A percentile compares a stretch with the other conserved stretches of the same genome.
phyloP scores from a whole-genome alignment of 2,329 filamentous ascomycete genomes.

The Fusarium sp. region DNA sequence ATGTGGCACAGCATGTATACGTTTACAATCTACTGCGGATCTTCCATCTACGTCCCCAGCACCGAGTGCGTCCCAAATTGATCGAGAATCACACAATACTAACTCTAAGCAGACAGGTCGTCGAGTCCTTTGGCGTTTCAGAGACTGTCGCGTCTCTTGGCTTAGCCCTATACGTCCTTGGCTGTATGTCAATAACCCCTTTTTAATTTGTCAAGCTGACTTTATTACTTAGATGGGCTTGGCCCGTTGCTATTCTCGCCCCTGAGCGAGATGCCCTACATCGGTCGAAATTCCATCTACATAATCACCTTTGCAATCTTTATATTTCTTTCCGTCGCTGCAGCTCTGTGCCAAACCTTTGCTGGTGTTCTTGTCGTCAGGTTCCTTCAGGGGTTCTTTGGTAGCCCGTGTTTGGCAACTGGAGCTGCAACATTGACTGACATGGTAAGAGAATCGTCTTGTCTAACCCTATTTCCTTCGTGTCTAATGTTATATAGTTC shows the following conservation, averaged over 20 bases:
- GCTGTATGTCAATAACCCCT: not conserved
- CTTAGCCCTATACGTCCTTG: not conserved
- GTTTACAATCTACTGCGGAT: not conserved
- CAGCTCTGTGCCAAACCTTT: constrained; percentile 62
- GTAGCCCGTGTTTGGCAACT: constrained; percentile 34
- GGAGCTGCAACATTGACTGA: not conserved
- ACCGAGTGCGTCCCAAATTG: not conserved
- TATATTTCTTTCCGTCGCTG: constrained; percentile 61
- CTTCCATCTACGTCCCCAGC: not conserved
- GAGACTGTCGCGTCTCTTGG: not conserved
- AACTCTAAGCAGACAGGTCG: not conserved
- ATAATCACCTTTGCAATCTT: constrained; percentile 65
- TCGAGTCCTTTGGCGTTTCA: not conserved
- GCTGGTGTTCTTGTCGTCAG: constrained; percentile 60
- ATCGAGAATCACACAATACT: not conserved
- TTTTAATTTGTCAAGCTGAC: not conserved
- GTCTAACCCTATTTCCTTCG: no score
- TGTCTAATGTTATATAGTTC: not conserved
- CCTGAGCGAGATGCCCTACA: constrained; percentile 59
- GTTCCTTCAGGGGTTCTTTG: constrained; percentile 60
- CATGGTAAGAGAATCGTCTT: no score
- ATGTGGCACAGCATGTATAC: not conserved
- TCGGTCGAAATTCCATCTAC: constrained; percentile 64
- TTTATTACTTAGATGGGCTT: not conserved
- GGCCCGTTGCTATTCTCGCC: not conserved